Base-by-base conservation (phyloP, 176 grass and related monocot genomes). In the Triticum aestivum region DNA sequence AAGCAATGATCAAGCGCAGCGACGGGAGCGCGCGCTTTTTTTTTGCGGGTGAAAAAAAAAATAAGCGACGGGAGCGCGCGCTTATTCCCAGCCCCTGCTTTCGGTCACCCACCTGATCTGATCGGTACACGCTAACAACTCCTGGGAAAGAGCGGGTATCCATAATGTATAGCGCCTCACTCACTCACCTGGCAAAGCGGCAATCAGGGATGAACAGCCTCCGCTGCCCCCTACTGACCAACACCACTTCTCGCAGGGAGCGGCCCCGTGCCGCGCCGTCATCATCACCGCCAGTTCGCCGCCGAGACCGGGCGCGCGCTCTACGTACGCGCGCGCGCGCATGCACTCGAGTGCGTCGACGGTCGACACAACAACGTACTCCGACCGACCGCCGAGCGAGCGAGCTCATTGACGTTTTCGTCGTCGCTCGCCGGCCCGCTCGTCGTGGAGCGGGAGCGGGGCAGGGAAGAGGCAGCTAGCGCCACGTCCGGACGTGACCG, bases 201-300 rank as follows among this genome's bases (percentile, higher is more conserved):
- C 33, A 29, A 85, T 69, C 6, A 39, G 21, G 1, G 30, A 11
- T 66, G 61, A 77, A 85, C 74, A 68, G 73, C 2, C n/a, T 14
- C 44, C 44, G 9, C 44, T 68, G 83, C 44, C 44, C 35, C 83
- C 62, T 78, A 30, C 74, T 69, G 77, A 69, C 84, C 74, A 86
- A 11, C 84, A 69, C 74, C 47, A 29, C n/a, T 65, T 58, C 84
- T 29, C 44, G 0, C 61, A 12, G 14, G 62, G 18, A 9, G n/a
- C 29, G 62, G 83, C 44, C 3, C 5, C 59, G 37, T 64, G 26
- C 71, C 14, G 18, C 26, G 5, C 18, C 69, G 21, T 30, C 69
- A 5, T 72, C 69, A 45, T 64, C 73, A 78, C 37, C 72, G n/a
- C 13, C 69, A 26, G 37, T 42, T 72, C 69, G 20, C 35, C 34